These are phyloP conservation scores for Pleurotus salmoneostramineus DNA, from an alignment of 768 basidiomycete species.

Conservation along the genomic window DNA sequence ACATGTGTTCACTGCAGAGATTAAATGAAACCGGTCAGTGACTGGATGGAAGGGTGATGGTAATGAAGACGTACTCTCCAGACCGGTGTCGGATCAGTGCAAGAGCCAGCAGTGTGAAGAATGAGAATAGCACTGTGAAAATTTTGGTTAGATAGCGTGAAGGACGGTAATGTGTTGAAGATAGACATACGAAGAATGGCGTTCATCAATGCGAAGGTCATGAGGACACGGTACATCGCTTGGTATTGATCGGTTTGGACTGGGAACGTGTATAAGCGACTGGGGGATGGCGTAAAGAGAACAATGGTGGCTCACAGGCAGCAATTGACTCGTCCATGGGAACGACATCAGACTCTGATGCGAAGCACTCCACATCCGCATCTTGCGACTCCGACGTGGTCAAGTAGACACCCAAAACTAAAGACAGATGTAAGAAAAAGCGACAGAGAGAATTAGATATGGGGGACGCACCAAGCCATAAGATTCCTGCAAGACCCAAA, in stretches of 20 bases:
- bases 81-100: conserved; percentile 5
- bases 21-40: neutral
- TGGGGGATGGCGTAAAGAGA: neutral
- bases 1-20: conserved; percentile 40
- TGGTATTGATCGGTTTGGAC: conserved; percentile 85
- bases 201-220: conserved; percentile 78
- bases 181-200: conserved; percentile 56
- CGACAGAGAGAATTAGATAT: conserved; percentile 1
- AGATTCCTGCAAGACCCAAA: conserved; percentile 65
- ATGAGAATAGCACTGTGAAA: conserved; percentile 1
- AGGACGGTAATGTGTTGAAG: neutral
- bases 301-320: conserved; percentile 49
- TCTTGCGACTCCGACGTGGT: conserved; percentile 72
- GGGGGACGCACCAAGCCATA: conserved; percentile 70
- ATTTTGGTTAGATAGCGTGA: neutral
- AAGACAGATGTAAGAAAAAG: conserved; percentile 13
- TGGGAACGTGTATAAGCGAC: conserved; percentile 20
- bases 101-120: conserved; percentile 1
- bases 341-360: conserved; percentile 44
- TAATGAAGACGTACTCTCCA: conserved; percentile 1
- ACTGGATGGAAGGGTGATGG: neutral
- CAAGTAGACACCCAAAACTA: conserved; percentile 73
- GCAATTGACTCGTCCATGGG: conserved; percentile 54
- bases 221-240: conserved; percentile 83
- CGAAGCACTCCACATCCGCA: conserved; percentile 81